Evolutionary conservation across 139 green algal genomes (phyloP), one percentile per base, ranked within the genome.

Genomic region (Chlorella sp.): DNA sequence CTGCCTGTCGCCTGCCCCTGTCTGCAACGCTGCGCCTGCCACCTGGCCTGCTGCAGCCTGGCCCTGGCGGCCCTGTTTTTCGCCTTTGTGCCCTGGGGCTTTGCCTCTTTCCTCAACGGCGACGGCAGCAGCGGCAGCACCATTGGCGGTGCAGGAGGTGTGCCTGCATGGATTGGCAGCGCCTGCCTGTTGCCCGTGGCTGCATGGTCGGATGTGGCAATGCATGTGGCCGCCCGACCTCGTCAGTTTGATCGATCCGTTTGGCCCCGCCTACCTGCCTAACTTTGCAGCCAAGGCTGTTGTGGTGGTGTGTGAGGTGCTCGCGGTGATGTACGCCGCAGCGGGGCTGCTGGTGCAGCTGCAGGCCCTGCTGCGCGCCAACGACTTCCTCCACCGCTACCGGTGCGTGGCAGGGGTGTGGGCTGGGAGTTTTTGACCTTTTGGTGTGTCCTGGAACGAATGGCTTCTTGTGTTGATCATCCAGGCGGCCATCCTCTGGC

Each of bases 81-180:
- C 70, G 56, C 62, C 36, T 85, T 86, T 41, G 17, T 86, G 40
- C 83, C 87, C 60, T 91, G 87, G 87, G 88, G 80, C 36, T 91
- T 92, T 38, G 64, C 64, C 64, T 64, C 62, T 17, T 65, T 76
- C 79, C 64, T 76, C 64, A 72, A 34, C 54, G 41, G 40, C 51
- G 9, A 30, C 54, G 20, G 36, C 40, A 38, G 8, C n/a, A 46
- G 43, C 32, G 19, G 41, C 60, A 73, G 41, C 43, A 30, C 56
- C 43, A 76, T 83, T 24, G 62, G 79, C 32, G 79, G 67, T 0
- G 64, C 34, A 20, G 32, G 36, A 16, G 62, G 79, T 75, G 64
- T 65, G 62, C 34, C 16, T 14, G 43, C 43, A 9, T 28, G 43
- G 3, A 34, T 17, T 22, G 1, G 40, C 3, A 34, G 2, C 28